These are phyloP conservation scores for Erysiphe pulchra DNA, from an alignment of 2,329 filamentous ascomycete genomes.

Conservation along the genomic window DNA sequence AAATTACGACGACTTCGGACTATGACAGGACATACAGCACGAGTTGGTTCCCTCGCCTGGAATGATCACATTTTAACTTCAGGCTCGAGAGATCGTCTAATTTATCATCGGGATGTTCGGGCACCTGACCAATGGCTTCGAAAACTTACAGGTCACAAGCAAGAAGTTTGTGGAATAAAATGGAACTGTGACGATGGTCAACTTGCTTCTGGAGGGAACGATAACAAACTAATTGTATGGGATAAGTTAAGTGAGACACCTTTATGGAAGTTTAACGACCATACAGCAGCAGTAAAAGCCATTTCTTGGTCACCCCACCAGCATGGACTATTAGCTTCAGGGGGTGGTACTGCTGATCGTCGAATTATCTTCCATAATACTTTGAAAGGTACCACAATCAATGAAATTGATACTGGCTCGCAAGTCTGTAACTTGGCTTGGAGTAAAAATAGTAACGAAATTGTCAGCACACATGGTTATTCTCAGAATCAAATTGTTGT, in stretches of 20 bases:
- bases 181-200: constrained; percentile 96
- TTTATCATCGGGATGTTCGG: constrained; percentile 87
- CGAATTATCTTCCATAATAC: constrained; percentile 98
- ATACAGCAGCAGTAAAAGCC: constrained; percentile 88
- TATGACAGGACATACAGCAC: constrained; percentile 87
- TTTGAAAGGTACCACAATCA: constrained; percentile 50
- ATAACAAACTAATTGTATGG: constrained; percentile 98
- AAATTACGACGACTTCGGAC: constrained; percentile 63
- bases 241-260: constrained; percentile 85
- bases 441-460: constrained; percentile 93
- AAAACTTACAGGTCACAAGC: constrained; percentile 80
- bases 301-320: constrained; percentile 97
- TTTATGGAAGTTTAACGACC: constrained; percentile 79
- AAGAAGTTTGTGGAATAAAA: constrained; percentile 87
- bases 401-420: constrained; percentile 85
- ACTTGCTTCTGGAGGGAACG: constrained; percentile 83
- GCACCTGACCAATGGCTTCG: constrained; percentile 74
- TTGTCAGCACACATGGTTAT: constrained; percentile 91
- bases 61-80: constrained; percentile 95
- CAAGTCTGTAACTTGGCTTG: constrained; percentile 98
- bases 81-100: constrained; percentile 74
- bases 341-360: constrained; percentile 82
- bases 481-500: constrained; percentile 97
- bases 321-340: constrained; percentile 76
- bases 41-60: constrained; percentile 87